Evolutionary conservation across 768 basidiomycete genomes (phyloP).

Genomic region (Pisolithus orientalis): DNA sequence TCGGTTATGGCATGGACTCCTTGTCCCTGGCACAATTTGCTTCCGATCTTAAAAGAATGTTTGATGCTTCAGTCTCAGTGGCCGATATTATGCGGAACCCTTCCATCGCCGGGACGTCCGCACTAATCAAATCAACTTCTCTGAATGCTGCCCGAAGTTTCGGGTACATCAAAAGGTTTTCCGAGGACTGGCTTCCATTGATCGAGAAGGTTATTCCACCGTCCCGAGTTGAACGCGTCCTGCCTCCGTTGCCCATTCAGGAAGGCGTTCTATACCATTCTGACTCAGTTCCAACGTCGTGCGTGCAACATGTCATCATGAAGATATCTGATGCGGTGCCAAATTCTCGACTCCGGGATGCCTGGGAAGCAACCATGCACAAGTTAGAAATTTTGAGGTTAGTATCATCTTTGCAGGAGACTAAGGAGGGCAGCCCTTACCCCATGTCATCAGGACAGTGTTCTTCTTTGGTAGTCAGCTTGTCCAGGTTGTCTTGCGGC

Average conservation of each 20-base stretch:
- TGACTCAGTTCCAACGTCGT: conserved; percentile 30
- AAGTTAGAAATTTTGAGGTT: conserved; percentile 25
- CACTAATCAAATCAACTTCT: conserved; percentile 7
- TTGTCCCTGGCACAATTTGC: conserved; percentile 19
- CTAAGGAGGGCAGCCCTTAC: background rate
- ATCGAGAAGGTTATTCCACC: conserved; percentile 3
- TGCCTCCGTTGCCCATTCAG: conserved; percentile 42
- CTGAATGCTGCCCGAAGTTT: background rate
- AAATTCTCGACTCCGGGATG: conserved; percentile 18
- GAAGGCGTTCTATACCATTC: conserved; percentile 42
- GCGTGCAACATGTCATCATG: conserved; percentile 40
- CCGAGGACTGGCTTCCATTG: conserved; percentile 11
- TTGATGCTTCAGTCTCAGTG: conserved; percentile 16
- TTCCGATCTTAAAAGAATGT: conserved; percentile 15
- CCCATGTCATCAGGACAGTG: conserved; percentile 18
- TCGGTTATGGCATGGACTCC: conserved; percentile 31
- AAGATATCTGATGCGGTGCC: conserved; percentile 17
- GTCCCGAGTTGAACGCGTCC: conserved; percentile 14
- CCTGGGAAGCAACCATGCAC: conserved; percentile 29
- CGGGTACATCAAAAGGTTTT: conserved; percentile 10
- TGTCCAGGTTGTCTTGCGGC: conserved; percentile 22
- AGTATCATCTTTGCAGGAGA: background rate
- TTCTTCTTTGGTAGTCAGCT: conserved; percentile 25
- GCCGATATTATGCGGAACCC: conserved; percentile 25
- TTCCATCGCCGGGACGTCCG: conserved; percentile 15